Base-by-base conservation (phyloP, 805 yeast genomes). In the Gaillardinia entomophila region DNA sequence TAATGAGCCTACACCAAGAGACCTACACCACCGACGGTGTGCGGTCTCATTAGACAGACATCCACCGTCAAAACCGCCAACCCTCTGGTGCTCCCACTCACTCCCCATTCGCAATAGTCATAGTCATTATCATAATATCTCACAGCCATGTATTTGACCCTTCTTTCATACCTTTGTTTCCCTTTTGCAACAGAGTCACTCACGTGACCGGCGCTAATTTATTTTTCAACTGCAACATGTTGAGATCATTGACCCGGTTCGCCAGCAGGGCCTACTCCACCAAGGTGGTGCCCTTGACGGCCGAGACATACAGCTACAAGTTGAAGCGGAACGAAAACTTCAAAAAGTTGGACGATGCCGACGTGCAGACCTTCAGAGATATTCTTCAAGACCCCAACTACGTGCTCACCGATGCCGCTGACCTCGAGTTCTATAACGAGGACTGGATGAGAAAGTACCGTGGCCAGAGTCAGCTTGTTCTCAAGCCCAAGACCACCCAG, bases 381-480 rank as follows among this genome's bases (percentile, higher is more conserved):
- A 62, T 89, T 8, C 60, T 92, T 36, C 61, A 77, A 4, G 66
- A 59, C 30, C 60, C 64, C 6, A 65, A 70, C 17, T 62, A 68
- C 56, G 71, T 42, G 26, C 56, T 81, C 32, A 73, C 77, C 12
- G 79, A 76, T 39, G 55, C 57, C 10, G 82, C 78, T 26, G 92
- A 83, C 46, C 64, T 89, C 26, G 68, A 72, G 14, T 73, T 73
- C 38, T 85, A 64, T 70, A 90, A 89, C 51, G 90, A 83, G 55
- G 97, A 89, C 57, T 84, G 94, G 87, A 89, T 87, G 95, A 73
- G 85, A 51, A 89, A 89, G 60, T 89, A 88, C 60, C 71, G 75
- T 39, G 97, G 97, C n/a, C 86, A 83, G 51, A 79, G 96, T 0
- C 66, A 73, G 47, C 53, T 90, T 18, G 88, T 87, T 1, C 66